Evolutionary conservation across 2,329 filamentous ascomycete genomes (phyloP), one percentile per base, ranked within the genome.

Genomic region (Fusarium vanettenii): DNA sequence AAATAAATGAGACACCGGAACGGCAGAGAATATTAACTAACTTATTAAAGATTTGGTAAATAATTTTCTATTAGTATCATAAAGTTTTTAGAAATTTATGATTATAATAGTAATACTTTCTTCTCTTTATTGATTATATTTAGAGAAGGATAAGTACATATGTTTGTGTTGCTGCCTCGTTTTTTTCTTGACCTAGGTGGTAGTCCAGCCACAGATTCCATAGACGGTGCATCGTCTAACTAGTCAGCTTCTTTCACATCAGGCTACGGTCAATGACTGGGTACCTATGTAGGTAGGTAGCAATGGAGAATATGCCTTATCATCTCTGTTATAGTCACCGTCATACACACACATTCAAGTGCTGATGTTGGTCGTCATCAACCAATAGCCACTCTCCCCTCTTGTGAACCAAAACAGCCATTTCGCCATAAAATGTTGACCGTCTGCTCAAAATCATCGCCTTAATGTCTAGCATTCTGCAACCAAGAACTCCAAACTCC

Each of bases 401-500:
- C 39, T 45, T 50, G 60, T 45, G 57, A 62, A 27, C 48, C 37
- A 60, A 59, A 56, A 27, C 62, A 65, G 25, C 31, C 41, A 61
- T 60, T 66, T 62, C 60, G 29, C 61, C 67, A 66, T 64, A 18
- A 64, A 45, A 75, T 62, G 41, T 45, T 57, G 69, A 35, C 56
- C 59, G 33, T 48, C 60, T 70, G 57, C 10, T 65, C 18, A 66
- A 52, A 50, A 48, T 35, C 62, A 50, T 62, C 62, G 45, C 60
- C 45, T 39, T 73, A 25, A 41, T 60, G 29, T 62, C 60, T 52
- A 64, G 57, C 63, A 66, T 60, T 69, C 57, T 73, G 60, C 52
- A 71, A 63, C 65, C 63, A 56, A 71, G 60, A 78, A 78, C 76
- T 73, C 76, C 76, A 72, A 78, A 78, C 76, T 76, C 71, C 76